Base-by-base conservation (phyloP, 768 basidiomycete genomes). In the Mycena amicta region DNA sequence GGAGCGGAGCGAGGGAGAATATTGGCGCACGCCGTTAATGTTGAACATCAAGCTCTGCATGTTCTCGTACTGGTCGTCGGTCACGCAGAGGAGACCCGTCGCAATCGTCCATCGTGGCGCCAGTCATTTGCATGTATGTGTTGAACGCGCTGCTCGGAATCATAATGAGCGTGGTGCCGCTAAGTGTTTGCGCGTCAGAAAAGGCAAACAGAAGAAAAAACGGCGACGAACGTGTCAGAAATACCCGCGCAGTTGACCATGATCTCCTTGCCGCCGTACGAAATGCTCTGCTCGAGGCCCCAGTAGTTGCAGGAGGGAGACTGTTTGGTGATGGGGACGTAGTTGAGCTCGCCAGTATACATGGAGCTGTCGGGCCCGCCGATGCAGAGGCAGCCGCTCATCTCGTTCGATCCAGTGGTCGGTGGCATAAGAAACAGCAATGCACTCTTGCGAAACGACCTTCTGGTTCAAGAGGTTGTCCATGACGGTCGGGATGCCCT, bases 51-150 rank as follows among this genome's bases (percentile, higher is more conserved):
- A 58, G 68, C 75, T 81, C 69, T 84, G 59, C 61, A 87, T 71
- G 20, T 76, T 71, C 11, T 68, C 41, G 62, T 80, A 85, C 68
- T 87, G 82, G 16, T 64, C 62, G 46, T 77, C 66, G 0, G 81
- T 83, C 65, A 88, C 70, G 18, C 75, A 78, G 50, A 88, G 76
- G 11, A 88, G 74, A 12, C 84, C 84, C 11, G 85, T 87, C 23
- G 71, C 69, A 18, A 47, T 80, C 82, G 59, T 70, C 69, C 1
- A 55, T 15, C 13, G 43, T 50, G 1, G 67, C 77, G 26, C 77
- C 73, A 1, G 74, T 78, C 25, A 57, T 62, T 16, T 53, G 30
- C 41, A 60, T 30, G 63, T 78, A 78, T 28, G 37, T 52, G 2
- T 61, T 50, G 66, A 68, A 76, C n/a, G 71, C 70, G 31, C 25